Evolutionary conservation across 2,329 filamentous ascomycete genomes (phyloP).

Genomic region (Lachnellula arida): DNA sequence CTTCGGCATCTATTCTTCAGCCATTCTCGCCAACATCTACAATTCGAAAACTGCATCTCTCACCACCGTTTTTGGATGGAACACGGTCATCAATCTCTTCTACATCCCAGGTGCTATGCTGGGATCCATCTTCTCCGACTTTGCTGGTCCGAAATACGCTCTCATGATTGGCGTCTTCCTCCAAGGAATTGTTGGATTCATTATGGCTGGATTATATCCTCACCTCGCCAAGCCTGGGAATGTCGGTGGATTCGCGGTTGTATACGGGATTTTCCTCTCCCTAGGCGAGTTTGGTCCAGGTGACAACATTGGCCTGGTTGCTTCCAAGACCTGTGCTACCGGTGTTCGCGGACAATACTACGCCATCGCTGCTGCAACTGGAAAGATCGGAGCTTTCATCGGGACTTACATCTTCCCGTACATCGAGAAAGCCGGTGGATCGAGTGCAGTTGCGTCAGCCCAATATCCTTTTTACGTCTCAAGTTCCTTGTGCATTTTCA

Average conservation of each 20-base stretch:
- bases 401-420: constrained; percentile 79
- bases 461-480: constrained; percentile 92
- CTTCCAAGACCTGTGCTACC: constrained; percentile 83
- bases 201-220: constrained; percentile 78
- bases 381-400: constrained; percentile 79
- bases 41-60: constrained; percentile 51
- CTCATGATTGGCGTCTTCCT: constrained; percentile 64
- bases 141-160: constrained; percentile 71
- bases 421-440: constrained; percentile 57
- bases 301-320: constrained; percentile 85
- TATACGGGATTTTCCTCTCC: constrained; percentile 74
- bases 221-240: constrained; percentile 62
- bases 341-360: constrained; percentile 79
- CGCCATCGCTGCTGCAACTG: constrained; percentile 65
- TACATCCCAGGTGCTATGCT: constrained; percentile 79
- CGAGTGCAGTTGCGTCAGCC: constrained; percentile 52
- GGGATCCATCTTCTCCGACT: constrained; percentile 73
- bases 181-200: constrained; percentile 78
- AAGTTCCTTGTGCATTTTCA: constrained; percentile 70
- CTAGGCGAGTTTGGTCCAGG: constrained; percentile 81
- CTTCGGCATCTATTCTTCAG: constrained; percentile 79
- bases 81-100: constrained; percentile 81
- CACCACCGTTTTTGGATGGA: constrained; percentile 82
- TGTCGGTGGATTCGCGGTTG: constrained; percentile 71
- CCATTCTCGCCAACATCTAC: constrained; percentile 65